Base-by-base conservation (phyloP, 495 filamentous ascomycete genomes). In the Aspergillus sclerotiicarbonarius region DNA sequence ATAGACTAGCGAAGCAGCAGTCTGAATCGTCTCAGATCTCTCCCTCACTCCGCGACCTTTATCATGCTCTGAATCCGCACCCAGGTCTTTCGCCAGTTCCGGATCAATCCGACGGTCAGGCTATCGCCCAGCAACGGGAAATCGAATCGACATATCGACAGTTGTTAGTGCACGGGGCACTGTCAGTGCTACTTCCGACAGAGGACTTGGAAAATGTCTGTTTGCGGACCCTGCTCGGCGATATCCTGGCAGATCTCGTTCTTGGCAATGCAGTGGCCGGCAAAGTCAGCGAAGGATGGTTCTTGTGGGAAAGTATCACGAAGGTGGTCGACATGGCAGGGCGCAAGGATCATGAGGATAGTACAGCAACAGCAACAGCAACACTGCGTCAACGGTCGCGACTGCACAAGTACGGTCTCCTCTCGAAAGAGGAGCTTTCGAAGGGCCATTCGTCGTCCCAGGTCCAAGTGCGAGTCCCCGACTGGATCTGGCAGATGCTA, bases 171-270 rank as follows among this genome's bases (percentile, higher is more conserved):
- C 84, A 90, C 60, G 88, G 85, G 5, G 80, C 88, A 45, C 75
- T 98, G 45, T 87, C 90, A 5, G 75, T 96, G 44, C 77, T 98
- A 21, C 80, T 98, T 32, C 94, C 94, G 6, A 94, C 90, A 16
- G 92, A 97, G 67, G 92, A 98, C 63, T 80, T 98, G 9, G 85
- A 92, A 64, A 97, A 95, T 71, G 82, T 78, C 48, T 96, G 90
- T 67, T 75, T 97, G 64, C 84, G 89, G 16, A 79, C 87, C 8
- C 77, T 98, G 48, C 86, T 97, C 54, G 82, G 85, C 41, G 92
- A 97, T 70, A 83, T 97, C 25, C 75, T 98, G 47, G 89, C 90
- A 7, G 89, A 95, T 62, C 83, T 92, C 69, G 88, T 97, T 18
- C 73, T 98, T 41, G 89, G 89, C 18, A 90, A 89, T 53, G 78